phyloP scores from a whole-genome alignment of 2,329 filamentous ascomycete species.

The Fusarium coicis region DNA sequence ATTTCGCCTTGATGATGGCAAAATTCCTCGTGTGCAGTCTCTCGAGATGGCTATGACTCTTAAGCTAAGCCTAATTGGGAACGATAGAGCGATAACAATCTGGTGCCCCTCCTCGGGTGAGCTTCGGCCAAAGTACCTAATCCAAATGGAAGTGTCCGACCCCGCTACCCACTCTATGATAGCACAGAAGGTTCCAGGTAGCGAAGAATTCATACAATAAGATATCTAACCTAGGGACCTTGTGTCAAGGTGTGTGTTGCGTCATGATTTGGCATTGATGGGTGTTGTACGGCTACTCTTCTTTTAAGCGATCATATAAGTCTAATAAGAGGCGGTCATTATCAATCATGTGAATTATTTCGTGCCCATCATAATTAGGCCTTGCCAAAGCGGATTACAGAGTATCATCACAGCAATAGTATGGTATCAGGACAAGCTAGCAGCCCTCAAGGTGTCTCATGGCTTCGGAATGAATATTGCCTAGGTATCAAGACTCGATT shows the following conservation, averaged over 20 bases:
- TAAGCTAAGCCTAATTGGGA: slow-evolving; percentile 50
- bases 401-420: background rate
- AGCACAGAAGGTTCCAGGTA: background rate
- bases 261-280: background rate
- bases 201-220: background rate
- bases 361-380: background rate
- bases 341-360: background rate
- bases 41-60: slow-evolving; percentile 51
- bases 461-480: background rate
- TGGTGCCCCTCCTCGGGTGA: slow-evolving; percentile 51
- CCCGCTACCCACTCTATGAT: background rate
- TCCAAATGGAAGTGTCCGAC: background rate
- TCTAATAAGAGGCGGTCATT: background rate
- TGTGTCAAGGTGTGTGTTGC: background rate
- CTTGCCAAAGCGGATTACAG: background rate
- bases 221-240: background rate
- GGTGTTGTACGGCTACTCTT: background rate
- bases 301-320: background rate
- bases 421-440: background rate
- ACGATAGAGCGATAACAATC: slow-evolving; percentile 54
- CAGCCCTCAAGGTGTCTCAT: background rate
- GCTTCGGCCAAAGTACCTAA: slow-evolving; percentile 33
- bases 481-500: background rate
- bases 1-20: slow-evolving; percentile 52
- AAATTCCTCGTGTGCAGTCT: slow-evolving; percentile 57